Conservation (phyloP, 2,329 filamentous ascomycete species). For the Colletotrichum lupini region DNA sequence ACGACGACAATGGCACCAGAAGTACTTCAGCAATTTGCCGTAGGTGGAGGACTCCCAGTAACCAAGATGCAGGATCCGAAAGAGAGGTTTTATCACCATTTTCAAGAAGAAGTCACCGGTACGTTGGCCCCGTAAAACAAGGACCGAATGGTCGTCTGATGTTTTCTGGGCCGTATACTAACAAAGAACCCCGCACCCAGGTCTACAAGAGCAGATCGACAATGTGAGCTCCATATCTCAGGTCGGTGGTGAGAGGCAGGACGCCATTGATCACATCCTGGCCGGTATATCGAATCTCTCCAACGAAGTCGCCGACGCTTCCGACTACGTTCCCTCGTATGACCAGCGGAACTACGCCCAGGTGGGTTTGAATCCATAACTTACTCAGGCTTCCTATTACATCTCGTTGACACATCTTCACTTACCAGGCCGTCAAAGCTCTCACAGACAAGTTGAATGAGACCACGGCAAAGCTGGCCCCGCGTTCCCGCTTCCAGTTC, state of each 20-base stretch:
- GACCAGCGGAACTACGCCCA: constrained; percentile 89
- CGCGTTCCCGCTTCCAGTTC: constrained; percentile 87
- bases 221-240: constrained; percentile 59
- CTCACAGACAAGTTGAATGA: constrained; percentile 83
- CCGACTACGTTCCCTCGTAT: constrained; percentile 85
- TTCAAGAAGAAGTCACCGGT: constrained; percentile 81
- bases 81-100: constrained; percentile 86
- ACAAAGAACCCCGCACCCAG: constrained; percentile 54
- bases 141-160: background rate
- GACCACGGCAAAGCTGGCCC: constrained; percentile 73
- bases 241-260: constrained; percentile 78
- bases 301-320: constrained; percentile 85
- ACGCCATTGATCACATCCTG: constrained; percentile 84
- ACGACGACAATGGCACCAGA: constrained; percentile 34
- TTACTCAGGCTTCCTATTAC: background rate
- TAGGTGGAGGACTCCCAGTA: constrained; percentile 32
- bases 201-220: constrained; percentile 63
- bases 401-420: background rate
- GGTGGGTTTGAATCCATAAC: constrained; percentile 55
- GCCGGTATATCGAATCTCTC: constrained; percentile 84
- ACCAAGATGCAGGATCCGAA: constrained; percentile 65
- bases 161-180: background rate
- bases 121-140: constrained; percentile 42
- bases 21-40: constrained; percentile 34
- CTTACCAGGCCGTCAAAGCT: constrained; percentile 76